A percentile compares a stretch with the other conserved stretches of the same genome.
Conservation (phyloP, 345 rosid genomes). For the Noccaea caerulescens region DNA sequence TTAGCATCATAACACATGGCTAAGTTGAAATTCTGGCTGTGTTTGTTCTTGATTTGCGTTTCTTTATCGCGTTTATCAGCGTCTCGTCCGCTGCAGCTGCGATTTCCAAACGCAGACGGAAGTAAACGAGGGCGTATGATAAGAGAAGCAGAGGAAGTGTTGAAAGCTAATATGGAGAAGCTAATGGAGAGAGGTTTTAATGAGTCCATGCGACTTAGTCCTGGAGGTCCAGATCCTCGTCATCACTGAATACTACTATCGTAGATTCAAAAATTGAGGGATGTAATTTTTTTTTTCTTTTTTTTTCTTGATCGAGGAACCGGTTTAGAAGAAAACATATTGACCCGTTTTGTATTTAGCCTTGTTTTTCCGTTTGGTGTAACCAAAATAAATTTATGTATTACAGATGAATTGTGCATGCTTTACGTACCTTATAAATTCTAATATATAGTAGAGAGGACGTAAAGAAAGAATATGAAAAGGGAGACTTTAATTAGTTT, state of each 20-base stretch:
- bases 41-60: conserved; percentile 45
- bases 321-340: conserved; percentile 36
- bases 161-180: conserved; percentile 51
- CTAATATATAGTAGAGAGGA: conserved; percentile 12
- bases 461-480: conserved; percentile 7
- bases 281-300: conserved; percentile 9
- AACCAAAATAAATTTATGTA: conserved; percentile 20
- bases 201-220: conserved; percentile 54
- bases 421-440: conserved; percentile 34
- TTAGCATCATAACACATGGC: conserved; percentile 33
- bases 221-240: conserved; percentile 77
- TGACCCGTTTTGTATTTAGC: conserved; percentile 14
- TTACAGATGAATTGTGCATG: conserved; percentile 21
- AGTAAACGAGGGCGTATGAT: conserved; percentile 42
- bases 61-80: conserved; percentile 38
- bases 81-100: conserved; percentile 40
- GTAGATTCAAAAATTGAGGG: neutral
- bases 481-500: conserved; percentile 2
- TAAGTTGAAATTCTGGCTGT: conserved; percentile 33
- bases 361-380: conserved; percentile 19
- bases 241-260: conserved; percentile 48
- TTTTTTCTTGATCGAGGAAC: conserved; percentile 23
- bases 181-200: conserved; percentile 45
- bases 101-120: conserved; percentile 6
- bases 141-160: conserved; percentile 51